phyloP scores from a whole-genome alignment of 1,284 basidiomycete species.

The Lentinula novae-zelandiae region DNA sequence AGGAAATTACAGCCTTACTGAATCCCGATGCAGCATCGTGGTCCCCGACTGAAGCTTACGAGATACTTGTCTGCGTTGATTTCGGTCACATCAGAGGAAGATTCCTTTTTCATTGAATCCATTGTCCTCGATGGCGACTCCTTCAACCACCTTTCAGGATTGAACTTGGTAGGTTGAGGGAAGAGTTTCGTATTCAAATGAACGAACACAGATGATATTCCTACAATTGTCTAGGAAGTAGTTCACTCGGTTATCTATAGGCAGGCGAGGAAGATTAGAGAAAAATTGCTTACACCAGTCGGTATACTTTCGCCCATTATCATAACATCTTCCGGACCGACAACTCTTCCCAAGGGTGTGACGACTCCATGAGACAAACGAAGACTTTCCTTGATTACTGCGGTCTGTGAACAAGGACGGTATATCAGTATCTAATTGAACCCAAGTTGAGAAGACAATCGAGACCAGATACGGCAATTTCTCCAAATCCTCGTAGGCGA shows the following conservation, averaged over 20 bases:
- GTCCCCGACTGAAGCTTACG: slow-evolving; percentile 9
- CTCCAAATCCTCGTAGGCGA: slow-evolving; percentile 11
- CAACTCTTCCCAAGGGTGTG: slow-evolving; percentile 21
- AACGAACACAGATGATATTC: slow-evolving; percentile 20
- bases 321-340: slow-evolving; percentile 6
- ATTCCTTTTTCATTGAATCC: neutral
- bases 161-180: slow-evolving; percentile 23
- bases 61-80: slow-evolving; percentile 5
- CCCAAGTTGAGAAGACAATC: neutral
- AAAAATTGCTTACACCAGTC: neutral
- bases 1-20: neutral
- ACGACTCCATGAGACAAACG: slow-evolving; percentile 17
- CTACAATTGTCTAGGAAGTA: slow-evolving; percentile 20
- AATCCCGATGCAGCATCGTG: slow-evolving; percentile 7
- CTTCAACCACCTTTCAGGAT: slow-evolving; percentile 27
- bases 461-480: slow-evolving; percentile 18
- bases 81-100: neutral
- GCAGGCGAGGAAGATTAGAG: neutral
- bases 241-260: no score
- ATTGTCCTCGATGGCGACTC: slow-evolving; percentile 17
- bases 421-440: neutral
- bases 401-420: slow-evolving; percentile 13
- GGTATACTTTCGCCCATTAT: slow-evolving; percentile 8
- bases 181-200: slow-evolving; percentile 20
- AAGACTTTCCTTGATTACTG: slow-evolving; percentile 23